Evolutionary conservation across 768 basidiomycete genomes (phyloP).

Genomic region (Leccinum barrowsii): DNA sequence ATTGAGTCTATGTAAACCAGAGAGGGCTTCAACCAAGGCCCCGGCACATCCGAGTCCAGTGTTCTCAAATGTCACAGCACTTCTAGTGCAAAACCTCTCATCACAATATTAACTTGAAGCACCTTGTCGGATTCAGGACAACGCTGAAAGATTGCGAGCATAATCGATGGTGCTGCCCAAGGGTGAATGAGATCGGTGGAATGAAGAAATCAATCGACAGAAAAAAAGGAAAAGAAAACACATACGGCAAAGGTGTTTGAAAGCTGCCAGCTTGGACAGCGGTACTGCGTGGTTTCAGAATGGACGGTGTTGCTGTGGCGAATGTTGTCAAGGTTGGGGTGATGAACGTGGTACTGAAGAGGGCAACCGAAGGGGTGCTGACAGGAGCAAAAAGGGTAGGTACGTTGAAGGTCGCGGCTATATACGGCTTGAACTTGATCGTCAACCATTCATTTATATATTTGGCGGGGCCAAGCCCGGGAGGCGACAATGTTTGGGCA

Average conservation of each 20-base stretch:
- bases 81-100: not conserved
- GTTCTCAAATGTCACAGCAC: not conserved
- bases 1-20: not conserved
- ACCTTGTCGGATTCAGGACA: not conserved
- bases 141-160: not conserved
- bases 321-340: not conserved
- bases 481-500: not conserved
- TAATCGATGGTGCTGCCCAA: not conserved
- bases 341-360: not conserved
- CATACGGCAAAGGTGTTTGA: not conserved
- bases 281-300: not conserved
- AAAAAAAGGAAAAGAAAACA: not conserved
- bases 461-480: not conserved
- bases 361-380: not conserved
- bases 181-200: not conserved
- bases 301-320: not conserved
- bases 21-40: not conserved
- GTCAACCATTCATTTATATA: not conserved
- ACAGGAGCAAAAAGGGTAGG: not conserved
- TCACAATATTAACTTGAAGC: not conserved
- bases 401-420: not conserved
- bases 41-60: not conserved
- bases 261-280: not conserved
- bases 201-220: not conserved
- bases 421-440: not conserved